Base-by-base conservation (phyloP, 1,284 basidiomycete species). In the Ceratobasidium sp. region DNA sequence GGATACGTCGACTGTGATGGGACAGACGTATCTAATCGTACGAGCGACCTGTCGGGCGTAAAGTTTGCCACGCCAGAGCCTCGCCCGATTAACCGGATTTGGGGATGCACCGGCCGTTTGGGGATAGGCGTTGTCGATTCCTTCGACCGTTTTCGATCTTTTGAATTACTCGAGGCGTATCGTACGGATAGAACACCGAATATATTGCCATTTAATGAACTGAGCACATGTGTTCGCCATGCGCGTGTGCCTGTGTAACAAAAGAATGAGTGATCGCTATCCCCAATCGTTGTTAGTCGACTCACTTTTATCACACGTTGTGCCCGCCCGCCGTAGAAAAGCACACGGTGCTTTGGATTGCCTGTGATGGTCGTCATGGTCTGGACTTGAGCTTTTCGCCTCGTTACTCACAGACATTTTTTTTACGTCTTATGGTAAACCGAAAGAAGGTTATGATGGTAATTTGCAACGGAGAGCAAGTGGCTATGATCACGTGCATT, bases 351-450 rank as follows among this genome's bases (percentile, higher is more conserved):
- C 36, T 39, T 39, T 39, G n/a, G 8, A 53, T 53, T 30, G 53
- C 53, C 53, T 57, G n/a, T 55, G 28, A 30, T 55, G 26, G 50
- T 53, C 53, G 53, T 57, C 53, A 57, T 21, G 53, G 34, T 34
- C 30, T 57, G n/a, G 28, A 5, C 16, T 57, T 0, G 16, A n/a
- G 34, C 53, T 57, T 60, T 43, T 30, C 14, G 12, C 41, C 14
- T 55, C 39, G 36, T 48, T 69, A 69, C 65, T 69, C 28, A 69
- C 65, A 69, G 65, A 69, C 65, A 69, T 69, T 69, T 67, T 67
- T n/a, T 18, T 52, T 48, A 36, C 18, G 28, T 46, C 43, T 28
- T 14, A 32, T 18, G 30, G 18, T 18, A 60, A 50, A 45, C 58
- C 36, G 28, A 60, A 41, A 26, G 39, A 43, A 60, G 58, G 14